phyloP scores from a whole-genome alignment of 2,329 filamentous ascomycete species.

The Golovinomyces cichoracearum region DNA sequence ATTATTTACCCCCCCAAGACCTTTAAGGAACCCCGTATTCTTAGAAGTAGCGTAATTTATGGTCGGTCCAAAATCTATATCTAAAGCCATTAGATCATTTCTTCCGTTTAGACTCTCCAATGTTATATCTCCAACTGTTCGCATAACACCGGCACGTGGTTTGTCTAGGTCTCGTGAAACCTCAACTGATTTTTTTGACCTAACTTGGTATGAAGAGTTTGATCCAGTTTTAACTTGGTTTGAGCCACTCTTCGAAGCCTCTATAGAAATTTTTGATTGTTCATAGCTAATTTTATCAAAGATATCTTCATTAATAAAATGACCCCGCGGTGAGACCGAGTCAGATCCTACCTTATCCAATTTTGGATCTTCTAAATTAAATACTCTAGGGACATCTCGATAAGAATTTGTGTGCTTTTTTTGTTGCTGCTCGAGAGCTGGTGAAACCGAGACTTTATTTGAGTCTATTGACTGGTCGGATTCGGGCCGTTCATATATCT shows the following conservation, averaged over 20 bases:
- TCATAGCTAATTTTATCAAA: constrained; percentile 18
- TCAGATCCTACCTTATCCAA: constrained; percentile 17
- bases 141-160: constrained; percentile 54
- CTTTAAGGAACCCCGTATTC: constrained; percentile 34
- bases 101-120: constrained; percentile 18
- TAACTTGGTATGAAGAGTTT: constrained; percentile 53
- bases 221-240: constrained; percentile 2
- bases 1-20: constrained; percentile 6
- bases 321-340: constrained; percentile 14
- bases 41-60: constrained; percentile 22
- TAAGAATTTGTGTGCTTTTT: background rate
- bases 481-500: too few relatives aligned
- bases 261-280: constrained; percentile 2
- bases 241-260: background rate
- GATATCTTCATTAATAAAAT: constrained; percentile 23
- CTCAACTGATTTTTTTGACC: constrained; percentile 19
- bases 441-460: background rate
- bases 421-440: background rate
- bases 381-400: constrained; percentile 11
- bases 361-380: constrained; percentile 17
- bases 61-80: constrained; percentile 69
- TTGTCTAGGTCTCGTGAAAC: constrained; percentile 29
- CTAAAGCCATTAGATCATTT: constrained; percentile 22
- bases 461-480: background rate
- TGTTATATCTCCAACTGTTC: constrained; percentile 34